Evolutionary conservation across 2,329 filamentous ascomycete genomes (phyloP), one percentile per base, ranked within the genome.

Genomic region (Didymellaceae sp.): DNA sequence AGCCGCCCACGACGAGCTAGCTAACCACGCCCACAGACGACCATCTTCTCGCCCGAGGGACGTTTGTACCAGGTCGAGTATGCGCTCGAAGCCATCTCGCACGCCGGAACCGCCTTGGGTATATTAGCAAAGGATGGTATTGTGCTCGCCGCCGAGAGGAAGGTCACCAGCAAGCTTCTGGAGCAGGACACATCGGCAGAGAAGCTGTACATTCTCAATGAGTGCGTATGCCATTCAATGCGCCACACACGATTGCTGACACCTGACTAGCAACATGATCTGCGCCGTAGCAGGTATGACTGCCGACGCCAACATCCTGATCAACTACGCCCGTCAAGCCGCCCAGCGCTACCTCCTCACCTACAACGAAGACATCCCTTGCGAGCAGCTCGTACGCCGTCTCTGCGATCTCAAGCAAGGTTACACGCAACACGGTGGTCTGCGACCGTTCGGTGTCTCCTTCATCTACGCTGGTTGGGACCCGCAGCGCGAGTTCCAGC

Each of bases 381-480:
- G 94, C 81, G 94, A 99, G 77, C 94, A 99, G 78, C 90, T 99
- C 51, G 94, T 99, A 55, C 91, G 94, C 67, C 86, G 91, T 66
- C 84, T 99, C 68, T 99, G 95, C 78, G 94, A 99, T 80, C 81
- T 97, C 63, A 99, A 99, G 83, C 94, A 99, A 78, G 93, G 94
- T 56, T 99, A 99, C 81, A 99, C 94, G 60, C 94, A 99, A 76
- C 94, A 97, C 72, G 94, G 94, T 83, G 94, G 94, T 80, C 89
- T 99, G 52, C 90, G 94, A 65, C 94, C 94, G 13, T 99, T 99
- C 67, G 94, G 94, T 76, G 94, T 99, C 38, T 97, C 92, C 38
- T 97, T 99, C 85, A 97, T 99, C 83, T 99, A 99, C 74, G 95
- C 95, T 40, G 94, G 94, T 54, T 99, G 92, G 85, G 94, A 99